Conservation (phyloP, 1,284 basidiomycete species). For the Athelia psychrophila region DNA sequence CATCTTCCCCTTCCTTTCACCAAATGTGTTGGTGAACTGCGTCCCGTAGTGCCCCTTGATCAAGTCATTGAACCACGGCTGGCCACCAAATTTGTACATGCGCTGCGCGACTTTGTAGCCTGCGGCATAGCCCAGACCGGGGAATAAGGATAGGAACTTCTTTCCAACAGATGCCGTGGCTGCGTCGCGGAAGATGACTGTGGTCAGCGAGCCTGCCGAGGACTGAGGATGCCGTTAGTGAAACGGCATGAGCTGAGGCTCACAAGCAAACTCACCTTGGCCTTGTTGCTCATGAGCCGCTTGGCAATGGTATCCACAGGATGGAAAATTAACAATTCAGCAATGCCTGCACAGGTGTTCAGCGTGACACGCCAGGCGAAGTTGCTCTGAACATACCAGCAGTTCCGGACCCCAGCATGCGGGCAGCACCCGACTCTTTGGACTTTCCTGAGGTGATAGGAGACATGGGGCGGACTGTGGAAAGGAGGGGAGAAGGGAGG, state of each 20-base stretch:
- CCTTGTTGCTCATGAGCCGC: constrained; percentile 96
- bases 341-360: constrained; percentile 62
- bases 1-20: constrained; percentile 95
- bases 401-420: constrained; percentile 85
- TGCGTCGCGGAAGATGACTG: constrained; percentile 87
- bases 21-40: constrained; percentile 81
- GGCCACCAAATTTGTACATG: constrained; percentile 98
- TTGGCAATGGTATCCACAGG: constrained; percentile 97
- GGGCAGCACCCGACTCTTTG: constrained; percentile 88
- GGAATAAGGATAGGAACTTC: constrained; percentile 91
- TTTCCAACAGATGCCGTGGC: constrained; percentile 67
- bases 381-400: constrained; percentile 2
- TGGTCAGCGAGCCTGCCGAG: constrained; percentile 56
- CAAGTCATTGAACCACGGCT: constrained; percentile 96
- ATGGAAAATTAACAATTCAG: constrained; percentile 91
- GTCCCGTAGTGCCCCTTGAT: constrained; percentile 77
- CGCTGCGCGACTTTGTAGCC: constrained; percentile 96
- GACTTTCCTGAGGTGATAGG: constrained; percentile 60
- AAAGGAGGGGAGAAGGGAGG: too few relatives aligned
- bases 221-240: constrained; percentile 42
- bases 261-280: constrained; percentile 44
- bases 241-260: not conserved
- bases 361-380: constrained; percentile 5
- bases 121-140: constrained; percentile 96
- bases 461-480: constrained; percentile 41